Base-by-base conservation (phyloP, 495 filamentous ascomycete genomes). In the Aspergillus ostianus region DNA sequence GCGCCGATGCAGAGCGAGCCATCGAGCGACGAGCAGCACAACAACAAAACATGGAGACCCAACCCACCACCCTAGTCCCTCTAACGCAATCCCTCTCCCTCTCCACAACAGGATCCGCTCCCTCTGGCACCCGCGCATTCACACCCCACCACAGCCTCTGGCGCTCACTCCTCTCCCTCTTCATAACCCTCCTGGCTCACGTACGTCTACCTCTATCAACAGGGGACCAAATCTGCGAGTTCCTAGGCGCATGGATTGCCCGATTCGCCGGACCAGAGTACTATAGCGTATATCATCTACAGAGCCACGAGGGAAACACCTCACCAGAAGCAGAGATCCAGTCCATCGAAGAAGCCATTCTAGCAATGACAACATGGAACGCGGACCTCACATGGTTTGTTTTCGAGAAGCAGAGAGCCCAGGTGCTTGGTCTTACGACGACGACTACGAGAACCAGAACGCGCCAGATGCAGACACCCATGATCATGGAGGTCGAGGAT, bases 371-470 rank as follows among this genome's bases (percentile, higher is more conserved):
- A 59, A 69, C 72, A 3, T 79, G 76, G 75, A 80, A 79, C 55
- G 55, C 63, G n/a, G 77, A 80, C 67, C 57, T 80, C 19, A 75
- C 77, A 0, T 80, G 77, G 77, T 76, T 78, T 57, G 58, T 79
- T 4, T 79, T 80, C 44, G 62, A 64, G 53, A 57, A 64, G 30
- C 61, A 74, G 47, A 58, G 44, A 20, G 46, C 12, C 3, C 55
- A 53, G 41, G 53, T 63, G 20, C 15, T 20, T 4, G 53, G 23
- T 1, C 46, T 50, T 12, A 19, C 56, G 20, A 23, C 27, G 7
- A 59, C 21, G 30, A 52, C n/a, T n/a, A n/a, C 27, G 30, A 67
- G 27, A 26, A 26, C 27, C 23, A 67, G 21, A 26, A 32, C 55
- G 21, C 3, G 32, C 15, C 13, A 30, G n/a, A 19, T n/a, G 32